Evolutionary conservation across 2,329 filamentous ascomycete genomes (phyloP), one percentile per base, ranked within the genome.

Genomic region (Penicillium sp.): DNA sequence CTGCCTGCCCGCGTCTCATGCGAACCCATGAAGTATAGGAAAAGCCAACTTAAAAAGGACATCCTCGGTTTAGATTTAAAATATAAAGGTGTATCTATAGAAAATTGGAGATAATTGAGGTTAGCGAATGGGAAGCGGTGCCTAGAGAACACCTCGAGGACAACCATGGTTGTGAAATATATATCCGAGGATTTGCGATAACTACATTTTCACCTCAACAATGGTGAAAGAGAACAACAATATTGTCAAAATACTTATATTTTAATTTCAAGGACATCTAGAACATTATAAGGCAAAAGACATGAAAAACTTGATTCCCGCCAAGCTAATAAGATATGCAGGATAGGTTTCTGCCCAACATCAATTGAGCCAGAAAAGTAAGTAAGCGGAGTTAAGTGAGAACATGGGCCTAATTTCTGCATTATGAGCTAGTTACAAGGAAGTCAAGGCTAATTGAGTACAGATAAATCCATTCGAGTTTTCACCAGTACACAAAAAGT

Each of bases 401-500:
- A 15, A 44, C 21, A 33, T 15, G 15, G 38, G 6, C 27, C 27
- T 33, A 29, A 34, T 25, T 25, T 23, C 7, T 39, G 45, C 11
- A 55, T 50, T 55, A 43, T 38, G 48, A 46, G 31, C 48, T 55
- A 43, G 60, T 43, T 62, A 62, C 58, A 57, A 38, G 38, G 38
- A 34, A 33, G 25, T 29, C 38, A 34, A 44, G 33, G 15, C 27
- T 40, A 25, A 49, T 52, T 39, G 47, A 45, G 25, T 47, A 53
- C 49, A 47, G 49, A 57, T 40, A 46, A 40, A 60, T 54, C 43
- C 48, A 50, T 57, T 61, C 41, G 58, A 43, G 54, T 65, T 65
- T 64, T 64, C 57, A 64, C 43, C 55, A 43, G 46, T 43, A 50
- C 57, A 59, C 38, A 56, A 48, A 44, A n/a, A 53, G 52, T 55